Evolutionary conservation across 192 early-diverging fungal genomes (phyloP), one percentile per base, ranked within the genome.

Genomic region (Backusella sp.): DNA sequence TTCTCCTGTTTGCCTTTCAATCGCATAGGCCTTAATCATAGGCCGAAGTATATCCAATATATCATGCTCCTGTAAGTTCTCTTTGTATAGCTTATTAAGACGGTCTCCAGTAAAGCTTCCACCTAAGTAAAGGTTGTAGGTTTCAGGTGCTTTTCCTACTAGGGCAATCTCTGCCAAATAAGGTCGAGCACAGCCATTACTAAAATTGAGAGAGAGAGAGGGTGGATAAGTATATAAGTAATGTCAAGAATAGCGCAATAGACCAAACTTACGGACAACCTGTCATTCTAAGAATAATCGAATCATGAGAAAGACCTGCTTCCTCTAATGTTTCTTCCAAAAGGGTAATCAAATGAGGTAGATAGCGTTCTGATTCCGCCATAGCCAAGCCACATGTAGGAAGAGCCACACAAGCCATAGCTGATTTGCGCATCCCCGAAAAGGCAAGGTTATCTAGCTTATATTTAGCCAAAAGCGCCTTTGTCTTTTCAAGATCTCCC

Each of bases 351-450:
- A 98, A 86, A 34, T 82, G 82, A 68, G 96, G 97, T 53, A 98
- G 83, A 84, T 98, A 97, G 68, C 97, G 93, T 86, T 98, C 97
- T 42, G 92, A 93, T 87, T 98, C 97, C 72, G 97, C 97, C 94
- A 98, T 96, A 21, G 97, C 97, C 68, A 97, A 85, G 52, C 86
- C 92, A 79, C 97, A 97, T 12, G 96, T 97, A 3, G 97, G 97
- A 79, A 98, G 89, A 30, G 97, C 96, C 1, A 94, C 97, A 82
- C 97, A 97, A 37, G 96, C 94, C 95, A 97, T 97, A 6, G 92
- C 92, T 83, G 95, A 91, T 76, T 95, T 86, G 44, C 94, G 90
- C 68, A 96, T 79, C 8, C 90, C 94, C 2, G 89, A 89, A 83
- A 92, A 91, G 77, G 89, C 85, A 59, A 92, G 86, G 81, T 97